phyloP scores from a whole-genome alignment of 345 rosid species.

The Stellera chamaejasme region DNA sequence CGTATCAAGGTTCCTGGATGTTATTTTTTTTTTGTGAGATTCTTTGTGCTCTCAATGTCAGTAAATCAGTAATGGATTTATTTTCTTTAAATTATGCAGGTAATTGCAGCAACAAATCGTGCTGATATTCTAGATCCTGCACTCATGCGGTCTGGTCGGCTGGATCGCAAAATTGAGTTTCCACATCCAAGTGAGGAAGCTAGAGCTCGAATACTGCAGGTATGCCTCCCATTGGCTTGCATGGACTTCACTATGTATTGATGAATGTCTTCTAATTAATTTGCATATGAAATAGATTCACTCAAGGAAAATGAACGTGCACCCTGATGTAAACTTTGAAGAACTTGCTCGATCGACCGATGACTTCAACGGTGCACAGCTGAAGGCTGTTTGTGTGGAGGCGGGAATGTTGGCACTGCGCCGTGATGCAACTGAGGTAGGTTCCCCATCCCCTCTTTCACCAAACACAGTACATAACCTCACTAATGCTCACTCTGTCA shows the following conservation, averaged over 20 bases:
- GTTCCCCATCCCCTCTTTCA: too few species aligned
- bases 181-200: slow-evolving; percentile 99
- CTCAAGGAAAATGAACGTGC: slow-evolving; percentile 98
- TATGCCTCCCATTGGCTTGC: slow-evolving; percentile 7
- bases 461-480: too few species aligned
- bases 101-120: slow-evolving; percentile 97
- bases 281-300: slow-evolving; percentile 49
- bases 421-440: slow-evolving; percentile 96
- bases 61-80: not conserved
- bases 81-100: slow-evolving; percentile 32
- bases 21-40: not conserved
- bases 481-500: too few species aligned
- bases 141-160: slow-evolving; percentile 95
- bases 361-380: slow-evolving; percentile 97
- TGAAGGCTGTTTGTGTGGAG: slow-evolving; percentile 97
- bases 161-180: slow-evolving; percentile 99
- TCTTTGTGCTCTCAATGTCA: not conserved
- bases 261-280: not conserved
- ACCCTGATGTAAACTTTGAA: slow-evolving; percentile 94
- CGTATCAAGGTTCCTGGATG: slow-evolving; percentile 71
- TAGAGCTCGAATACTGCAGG: slow-evolving; percentile 95
- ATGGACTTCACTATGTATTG: not conserved
- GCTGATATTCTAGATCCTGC: slow-evolving; percentile 99
- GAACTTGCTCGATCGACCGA: slow-evolving; percentile 98
- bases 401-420: slow-evolving; percentile 99